Percentiles rank a stretch among this genome's conserved stretches.
Conservation (phyloP, 2,329 filamentous ascomycete species). For the Microdochium trichocladiopsis region DNA sequence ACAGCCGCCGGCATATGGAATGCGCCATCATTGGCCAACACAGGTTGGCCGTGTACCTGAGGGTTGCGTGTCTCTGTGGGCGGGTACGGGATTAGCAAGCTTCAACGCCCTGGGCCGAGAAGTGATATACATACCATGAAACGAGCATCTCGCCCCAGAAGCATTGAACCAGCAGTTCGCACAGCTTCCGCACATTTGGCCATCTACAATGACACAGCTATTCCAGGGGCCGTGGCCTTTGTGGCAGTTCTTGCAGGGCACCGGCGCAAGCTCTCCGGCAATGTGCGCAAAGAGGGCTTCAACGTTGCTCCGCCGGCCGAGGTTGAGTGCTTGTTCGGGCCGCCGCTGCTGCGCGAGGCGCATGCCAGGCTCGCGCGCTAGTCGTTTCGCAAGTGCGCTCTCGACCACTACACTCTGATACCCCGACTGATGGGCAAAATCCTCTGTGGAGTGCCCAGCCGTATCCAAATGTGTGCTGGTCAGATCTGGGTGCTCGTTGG, state of each 20-base stretch:
- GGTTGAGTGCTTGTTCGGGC: conserved; percentile 45
- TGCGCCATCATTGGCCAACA: conserved; percentile 17
- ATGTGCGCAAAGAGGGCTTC: conserved; percentile 53
- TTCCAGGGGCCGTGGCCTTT: conserved; percentile 55
- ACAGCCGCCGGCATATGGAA: conserved; percentile 18
- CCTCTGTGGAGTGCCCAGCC: conserved; percentile 31
- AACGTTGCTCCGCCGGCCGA: conserved; percentile 51
- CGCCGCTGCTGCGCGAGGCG: conserved; percentile 46
- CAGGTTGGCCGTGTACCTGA: conserved; percentile 21
- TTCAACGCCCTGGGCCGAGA: conserved; percentile 1
- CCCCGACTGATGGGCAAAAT: conserved; percentile 38
- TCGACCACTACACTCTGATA: conserved; percentile 41
- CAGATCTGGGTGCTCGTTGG: conserved; percentile 20
- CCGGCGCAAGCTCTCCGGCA: conserved; percentile 37
- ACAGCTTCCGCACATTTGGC: conserved; percentile 55
- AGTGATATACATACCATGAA: conserved; percentile 41
- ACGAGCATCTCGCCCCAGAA: conserved; percentile 51
- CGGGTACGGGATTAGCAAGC: background rate
- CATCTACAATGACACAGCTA: conserved; percentile 49
- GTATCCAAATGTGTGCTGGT: conserved; percentile 9
- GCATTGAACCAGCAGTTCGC: conserved; percentile 60
- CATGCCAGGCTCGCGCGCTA: conserved; percentile 40
- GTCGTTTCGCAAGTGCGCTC: conserved; percentile 46
- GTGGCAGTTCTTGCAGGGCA: conserved; percentile 53
- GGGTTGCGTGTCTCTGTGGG: conserved; percentile 37